Percentiles rank a stretch among this genome's conserved stretches.
These are phyloP conservation scores for Hemisphaericaspora xylofermentans DNA, from an alignment of 1,139 yeast genomes.

Conservation along the genomic window DNA sequence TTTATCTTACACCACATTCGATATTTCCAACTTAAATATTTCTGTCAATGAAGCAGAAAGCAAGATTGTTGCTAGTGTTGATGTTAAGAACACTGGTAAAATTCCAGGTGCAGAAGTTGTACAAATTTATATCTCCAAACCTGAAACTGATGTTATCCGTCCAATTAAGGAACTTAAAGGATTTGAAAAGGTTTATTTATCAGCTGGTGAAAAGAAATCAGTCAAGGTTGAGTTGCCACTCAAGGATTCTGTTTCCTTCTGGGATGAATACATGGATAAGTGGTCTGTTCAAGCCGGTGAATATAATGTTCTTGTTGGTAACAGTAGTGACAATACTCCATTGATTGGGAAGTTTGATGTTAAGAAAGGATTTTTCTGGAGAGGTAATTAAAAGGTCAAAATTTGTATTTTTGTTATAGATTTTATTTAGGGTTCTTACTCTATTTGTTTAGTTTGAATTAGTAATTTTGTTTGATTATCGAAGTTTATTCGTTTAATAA, in stretches of 20 bases:
- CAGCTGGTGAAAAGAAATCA: conserved; percentile 35
- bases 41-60: conserved; percentile 14
- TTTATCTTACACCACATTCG: conserved; percentile 54
- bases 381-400: conserved; percentile 13
- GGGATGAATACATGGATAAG: conserved; percentile 45
- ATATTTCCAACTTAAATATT: conserved; percentile 17
- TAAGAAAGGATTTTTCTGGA: conserved; percentile 22
- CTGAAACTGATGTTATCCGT: conserved; percentile 40
- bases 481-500: no score
- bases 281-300: conserved; percentile 43
- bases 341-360: conserved; percentile 32
- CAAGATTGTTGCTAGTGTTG: conserved; percentile 22
- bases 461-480: no score
- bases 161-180: conserved; percentile 60
- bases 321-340: conserved; percentile 24
- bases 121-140: conserved; percentile 44
- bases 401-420: no score
- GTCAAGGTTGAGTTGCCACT: conserved; percentile 34
- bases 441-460: no score
- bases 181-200: conserved; percentile 45
- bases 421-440: no score
- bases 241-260: conserved; percentile 54
- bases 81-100: conserved; percentile 41
- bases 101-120: conserved; percentile 45
- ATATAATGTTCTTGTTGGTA: conserved; percentile 48